These are phyloP conservation scores for Aspergillus vadensis DNA, from an alignment of 2,329 filamentous ascomycete genomes.

Conservation along the genomic window DNA sequence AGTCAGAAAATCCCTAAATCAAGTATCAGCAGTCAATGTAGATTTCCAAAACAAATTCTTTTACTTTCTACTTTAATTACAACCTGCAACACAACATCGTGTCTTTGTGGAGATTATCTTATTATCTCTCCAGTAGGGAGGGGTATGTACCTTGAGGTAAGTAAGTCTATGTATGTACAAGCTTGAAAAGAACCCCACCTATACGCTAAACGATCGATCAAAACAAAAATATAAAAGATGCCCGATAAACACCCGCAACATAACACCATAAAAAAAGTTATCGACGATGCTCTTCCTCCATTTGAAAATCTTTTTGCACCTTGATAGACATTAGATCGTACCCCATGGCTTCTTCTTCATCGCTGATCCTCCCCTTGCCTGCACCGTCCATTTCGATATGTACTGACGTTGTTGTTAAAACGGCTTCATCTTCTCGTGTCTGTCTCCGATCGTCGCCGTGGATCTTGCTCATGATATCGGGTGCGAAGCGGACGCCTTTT, in stretches of 20 bases:
- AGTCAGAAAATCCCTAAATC: too few relatives aligned
- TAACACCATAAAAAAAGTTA: background rate
- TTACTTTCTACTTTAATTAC: too few relatives aligned
- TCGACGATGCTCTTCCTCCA: constrained; percentile 7
- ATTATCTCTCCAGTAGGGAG: too few relatives aligned
- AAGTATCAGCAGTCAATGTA: too few relatives aligned
- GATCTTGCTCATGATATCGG: constrained; percentile 5
- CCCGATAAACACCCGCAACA: background rate
- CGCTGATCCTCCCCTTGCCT: background rate
- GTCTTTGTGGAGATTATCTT: too few relatives aligned
- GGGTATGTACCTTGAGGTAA: too few relatives aligned
- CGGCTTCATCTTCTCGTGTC: background rate
- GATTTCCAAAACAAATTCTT: too few relatives aligned
- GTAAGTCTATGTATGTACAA: too few relatives aligned
- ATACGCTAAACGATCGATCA: too few relatives aligned
- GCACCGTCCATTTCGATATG: background rate
- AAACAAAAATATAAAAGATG: background rate
- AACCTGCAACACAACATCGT: too few relatives aligned
- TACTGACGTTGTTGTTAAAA: background rate
- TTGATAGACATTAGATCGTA: constrained; percentile 2
- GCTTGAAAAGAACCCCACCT: too few relatives aligned
- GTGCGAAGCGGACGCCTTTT: constrained; percentile 1
- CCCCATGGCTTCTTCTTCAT: background rate
- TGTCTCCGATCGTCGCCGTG: background rate
- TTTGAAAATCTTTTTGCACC: constrained; percentile 3